Base-by-base conservation (phyloP, 2,329 filamentous ascomycete genomes). In the Akanthomyces dipterigenus region DNA sequence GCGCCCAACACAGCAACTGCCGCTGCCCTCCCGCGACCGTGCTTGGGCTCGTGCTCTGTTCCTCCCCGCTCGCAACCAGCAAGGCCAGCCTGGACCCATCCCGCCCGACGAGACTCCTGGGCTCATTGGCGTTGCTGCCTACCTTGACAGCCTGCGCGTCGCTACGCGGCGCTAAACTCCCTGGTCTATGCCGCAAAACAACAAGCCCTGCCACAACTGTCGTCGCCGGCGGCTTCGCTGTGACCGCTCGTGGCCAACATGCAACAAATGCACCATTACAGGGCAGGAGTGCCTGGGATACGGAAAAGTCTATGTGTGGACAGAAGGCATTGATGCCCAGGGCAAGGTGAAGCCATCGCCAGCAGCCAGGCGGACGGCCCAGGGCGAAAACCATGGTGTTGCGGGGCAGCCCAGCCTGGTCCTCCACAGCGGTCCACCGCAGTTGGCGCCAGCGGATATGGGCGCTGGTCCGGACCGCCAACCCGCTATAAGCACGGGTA, bases 281-380 rank as follows among this genome's bases (percentile, higher is more conserved):
- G 82, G 82, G 31, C 76, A 82, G 69, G 77, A 82, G 66, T 88
- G 85, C 73, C 79, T 85, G 63, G 85, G 85, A 43, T 87, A 87
- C 70, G 83, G 82, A 63, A 81, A 80, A 67, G 71, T 86, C 51
- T 81, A 86, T 65, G 78, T 84, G 62, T 88, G 84, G 84, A 81
- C 83, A 59, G 75, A 79, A 62, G 78, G 78, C 58, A 78, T 82
- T 62, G 79, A 81, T 50, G 74, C 78, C 49, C 74, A 77, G 12
- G 80, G 80, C 31, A 81, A 79, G 65, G 75, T 76, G 68, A 72
- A 72, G 65, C 68, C 73, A 59, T 65, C 70, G 63, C 64, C 70
- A 59, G 65, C 63, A 50, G 63, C 64, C 63, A 67, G 65, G 57
- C 50, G 63, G 46, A 31, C 62, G 42, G 53, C 60, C 60, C 54